A percentile compares a stretch with the other conserved stretches of the same genome.
These are phyloP conservation scores for Sporothrix phasma DNA, from an alignment of 2,329 filamentous ascomycete species.

Conservation along the genomic window DNA sequence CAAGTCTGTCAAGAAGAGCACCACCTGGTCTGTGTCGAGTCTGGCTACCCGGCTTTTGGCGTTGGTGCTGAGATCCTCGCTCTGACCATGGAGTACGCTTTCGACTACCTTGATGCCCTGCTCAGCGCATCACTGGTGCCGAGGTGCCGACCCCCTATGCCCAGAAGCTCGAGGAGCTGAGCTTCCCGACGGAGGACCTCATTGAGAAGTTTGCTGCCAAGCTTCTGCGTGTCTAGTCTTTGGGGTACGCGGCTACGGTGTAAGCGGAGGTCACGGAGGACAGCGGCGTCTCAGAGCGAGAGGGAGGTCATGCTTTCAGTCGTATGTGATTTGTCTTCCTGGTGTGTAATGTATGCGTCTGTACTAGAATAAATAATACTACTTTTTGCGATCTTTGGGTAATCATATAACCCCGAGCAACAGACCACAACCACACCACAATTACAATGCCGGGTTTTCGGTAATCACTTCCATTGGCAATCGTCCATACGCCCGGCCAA, in stretches of 20 bases:
- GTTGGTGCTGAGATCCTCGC: slow-evolving; percentile 89
- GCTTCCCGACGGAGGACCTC: slow-evolving; percentile 80
- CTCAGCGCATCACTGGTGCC: slow-evolving; percentile 87
- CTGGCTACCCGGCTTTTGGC: slow-evolving; percentile 91
- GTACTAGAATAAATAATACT: slow-evolving; percentile 11
- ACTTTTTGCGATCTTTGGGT: slow-evolving; percentile 1
- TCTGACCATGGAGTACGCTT: slow-evolving; percentile 92
- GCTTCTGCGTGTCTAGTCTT: slow-evolving; percentile 56
- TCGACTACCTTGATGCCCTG: slow-evolving; percentile 96
- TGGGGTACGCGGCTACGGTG: neutral
- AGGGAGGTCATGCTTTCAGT: neutral
- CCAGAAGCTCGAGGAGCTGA: slow-evolving; percentile 84
- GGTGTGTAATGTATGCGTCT: slow-evolving; percentile 2
- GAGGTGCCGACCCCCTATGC: slow-evolving; percentile 97
- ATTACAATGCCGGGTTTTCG: neutral
- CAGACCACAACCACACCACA: neutral
- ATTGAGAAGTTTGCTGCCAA: slow-evolving; percentile 86
- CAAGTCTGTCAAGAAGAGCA: slow-evolving; percentile 97
- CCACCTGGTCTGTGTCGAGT: slow-evolving; percentile 83
- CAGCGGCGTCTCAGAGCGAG: neutral
- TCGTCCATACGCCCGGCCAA: too few species aligned
- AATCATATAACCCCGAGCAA: neutral
- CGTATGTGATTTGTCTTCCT: neutral
- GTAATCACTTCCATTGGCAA: too few species aligned
- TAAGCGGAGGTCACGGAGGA: neutral